Base-by-base conservation (phyloP, 371 early-diverging fungal species). In the Mucor racemosus region DNA sequence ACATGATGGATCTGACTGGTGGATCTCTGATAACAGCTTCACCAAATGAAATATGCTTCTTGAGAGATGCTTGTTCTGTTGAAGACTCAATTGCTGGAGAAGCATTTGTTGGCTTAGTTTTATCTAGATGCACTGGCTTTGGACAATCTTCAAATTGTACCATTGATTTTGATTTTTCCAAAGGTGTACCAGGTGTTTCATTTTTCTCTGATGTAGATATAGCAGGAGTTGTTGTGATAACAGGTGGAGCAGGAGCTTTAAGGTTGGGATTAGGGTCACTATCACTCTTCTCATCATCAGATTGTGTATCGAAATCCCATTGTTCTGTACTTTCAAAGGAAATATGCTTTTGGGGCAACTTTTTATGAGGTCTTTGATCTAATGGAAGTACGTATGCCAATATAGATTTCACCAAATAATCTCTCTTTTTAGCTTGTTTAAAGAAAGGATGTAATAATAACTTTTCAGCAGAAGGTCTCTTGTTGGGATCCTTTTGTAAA, bases 381-480 rank as follows among this genome's bases (percentile, higher is more conserved):
- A 95, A 80, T 0, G 94, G 90, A 5, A 91, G 89, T 13, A 94
- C 69, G 39, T 84, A 73, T 13, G 84, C 74, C 36, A 94, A 70
- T 4, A 95, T 50, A 0, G 83, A 78, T 15, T 80, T 77, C 3
- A 84, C 80, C 5, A 94, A 74, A 69, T 91, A 90, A 10, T 86
- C 76, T 66, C 86, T 91, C 72, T 90, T 93, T 61, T 88, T 91
- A 17, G 91, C 91, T 60, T 86, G 86, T 65, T 89, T 94, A 77
- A 94, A 94, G 74, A 95, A 95, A 0, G 90, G 72, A 71, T 94
- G 94, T 14, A 73, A 73, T 35, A 94, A 61, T 5, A 95, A 76
- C 64, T 90, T 92, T 63, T 94, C 94, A 0, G 94, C 90, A 0
- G 90, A 82, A 6, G 93, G 94, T 76, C 94, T 79, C 77, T 89